phyloP scores from a whole-genome alignment of 495 filamentous ascomycete species.

The Aspergillus egyptiacus region DNA sequence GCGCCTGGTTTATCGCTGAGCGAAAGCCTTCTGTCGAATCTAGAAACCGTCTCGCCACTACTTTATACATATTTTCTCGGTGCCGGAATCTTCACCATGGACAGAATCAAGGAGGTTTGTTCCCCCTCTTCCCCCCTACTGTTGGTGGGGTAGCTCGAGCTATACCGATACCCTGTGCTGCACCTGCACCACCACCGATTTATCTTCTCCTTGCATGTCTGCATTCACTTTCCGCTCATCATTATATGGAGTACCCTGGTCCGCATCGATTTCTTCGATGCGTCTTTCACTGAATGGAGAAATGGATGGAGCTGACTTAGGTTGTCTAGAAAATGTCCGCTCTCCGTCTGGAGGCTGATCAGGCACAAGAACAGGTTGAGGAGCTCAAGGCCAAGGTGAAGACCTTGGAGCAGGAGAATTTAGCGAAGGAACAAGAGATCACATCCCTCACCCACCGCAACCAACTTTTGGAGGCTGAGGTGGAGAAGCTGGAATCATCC shows the following conservation, averaged over 20 bases:
- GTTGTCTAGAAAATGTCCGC: conserved; percentile 75
- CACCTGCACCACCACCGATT: conserved; percentile 20
- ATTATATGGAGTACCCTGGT: conserved; percentile 9
- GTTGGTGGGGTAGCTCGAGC: conserved; percentile 44
- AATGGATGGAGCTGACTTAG: conserved; percentile 15
- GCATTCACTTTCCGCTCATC: conserved; percentile 11
- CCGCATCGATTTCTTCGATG: too few species aligned
- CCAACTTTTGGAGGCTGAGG: conserved; percentile 75
- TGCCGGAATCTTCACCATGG: conserved; percentile 38
- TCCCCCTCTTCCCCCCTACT: conserved; percentile 27
- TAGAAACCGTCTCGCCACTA: conserved; percentile 13
- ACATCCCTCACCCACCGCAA: conserved; percentile 91
- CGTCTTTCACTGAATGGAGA: neutral
- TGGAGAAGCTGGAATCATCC: conserved; percentile 77
- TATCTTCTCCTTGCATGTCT: conserved; percentile 6
- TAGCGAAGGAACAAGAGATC: conserved; percentile 95
- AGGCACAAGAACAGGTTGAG: conserved; percentile 68
- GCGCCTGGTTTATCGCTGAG: conserved; percentile 40
- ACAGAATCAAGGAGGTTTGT: conserved; percentile 76
- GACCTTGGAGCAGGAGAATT: conserved; percentile 86
- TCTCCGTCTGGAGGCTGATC: conserved; percentile 89
- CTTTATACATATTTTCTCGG: conserved; percentile 28
- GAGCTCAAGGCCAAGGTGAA: conserved; percentile 85
- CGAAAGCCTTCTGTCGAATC: conserved; percentile 29
- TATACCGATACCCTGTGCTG: conserved; percentile 18